Percentiles rank a stretch among this genome's conserved stretches.
These are phyloP conservation scores for Termitomyces sp. DNA, from an alignment of 1,284 basidiomycete genomes.

Conservation along the genomic window DNA sequence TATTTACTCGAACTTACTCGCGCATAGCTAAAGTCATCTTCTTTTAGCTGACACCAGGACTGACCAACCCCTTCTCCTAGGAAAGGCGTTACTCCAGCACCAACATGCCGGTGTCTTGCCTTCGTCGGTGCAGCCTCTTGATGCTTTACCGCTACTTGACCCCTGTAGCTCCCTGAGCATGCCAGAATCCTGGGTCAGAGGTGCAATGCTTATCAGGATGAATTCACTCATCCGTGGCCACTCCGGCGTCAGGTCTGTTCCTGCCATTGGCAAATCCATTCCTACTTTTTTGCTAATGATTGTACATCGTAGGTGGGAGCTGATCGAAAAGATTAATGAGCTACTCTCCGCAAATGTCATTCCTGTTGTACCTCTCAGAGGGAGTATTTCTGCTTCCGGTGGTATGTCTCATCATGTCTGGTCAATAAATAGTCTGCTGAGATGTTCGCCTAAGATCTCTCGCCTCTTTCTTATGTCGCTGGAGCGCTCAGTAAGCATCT, in stretches of 20 bases:
- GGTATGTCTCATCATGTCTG: conserved; percentile 33
- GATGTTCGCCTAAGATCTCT: conserved; percentile 45
- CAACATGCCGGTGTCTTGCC: conserved; percentile 67
- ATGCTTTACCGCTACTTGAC: conserved; percentile 53
- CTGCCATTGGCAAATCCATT: not conserved
- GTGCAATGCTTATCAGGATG: conserved; percentile 76
- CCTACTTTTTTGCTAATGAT: not conserved
- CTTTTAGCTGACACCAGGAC: conserved; percentile 41
- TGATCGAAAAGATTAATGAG: conserved; percentile 74
- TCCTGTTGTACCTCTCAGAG: conserved; percentile 77
- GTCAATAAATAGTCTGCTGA: not conserved
- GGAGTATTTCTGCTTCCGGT: conserved; percentile 79
- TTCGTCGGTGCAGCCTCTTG: conserved; percentile 35
- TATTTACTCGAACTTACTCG: conserved; percentile 33
- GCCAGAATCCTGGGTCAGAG: conserved; percentile 78
- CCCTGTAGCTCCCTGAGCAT: conserved; percentile 57
- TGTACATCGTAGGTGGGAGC: conserved; percentile 56
- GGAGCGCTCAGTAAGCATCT: conserved; percentile 49
- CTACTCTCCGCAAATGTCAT: conserved; percentile 70
- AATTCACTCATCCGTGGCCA: conserved; percentile 23
- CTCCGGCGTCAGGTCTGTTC: conserved; percentile 19
- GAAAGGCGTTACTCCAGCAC: conserved; percentile 71
- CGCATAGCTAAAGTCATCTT: conserved; percentile 29
- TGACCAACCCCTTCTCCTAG: conserved; percentile 55
- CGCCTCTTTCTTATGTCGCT: conserved; percentile 80